Base-by-base conservation (phyloP, 139 green algal genomes). In the Haematococcus lacustris region DNA sequence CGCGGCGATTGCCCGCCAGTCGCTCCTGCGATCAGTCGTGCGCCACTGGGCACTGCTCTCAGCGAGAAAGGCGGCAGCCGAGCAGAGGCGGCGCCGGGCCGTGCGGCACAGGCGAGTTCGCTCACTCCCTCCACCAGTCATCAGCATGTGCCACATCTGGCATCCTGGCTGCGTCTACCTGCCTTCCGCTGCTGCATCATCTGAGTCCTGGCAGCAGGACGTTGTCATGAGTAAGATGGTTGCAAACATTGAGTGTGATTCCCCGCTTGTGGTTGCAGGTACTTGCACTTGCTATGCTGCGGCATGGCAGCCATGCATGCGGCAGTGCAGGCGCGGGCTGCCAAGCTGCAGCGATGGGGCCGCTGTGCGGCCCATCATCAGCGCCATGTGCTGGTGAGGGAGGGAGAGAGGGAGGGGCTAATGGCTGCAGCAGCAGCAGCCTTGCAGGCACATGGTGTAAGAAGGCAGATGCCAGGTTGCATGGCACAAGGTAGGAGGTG, bases 51-150 rank as follows among this genome's bases (percentile, higher is more conserved):
- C 21, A 30, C 38, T 9, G 5, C 32, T 70, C 35, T 51, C 70
- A 41, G 39, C 30, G 17, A 26, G 51, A 32, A 25, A 34, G 39
- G 38, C 70, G n/a, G 5, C 61, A 57, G 32, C 60, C 68, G 76
- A 77, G 66, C 26, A 57, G 23, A 26, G 41, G n/a, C 40, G 76
- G 17, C 66, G 71, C n/a, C 2, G 25, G 2, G 71, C 71, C 1
- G 65, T 74, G 5, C 51, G 76, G 28, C 76, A 81, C 66, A 76
- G 71, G 75, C 76, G 51, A 35, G 33, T 43, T 70, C 26, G n/a
- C n/a, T n/a, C n/a, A n/a, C n/a, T n/a, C n/a, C n/a, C n/a, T n/a
- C n/a, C n/a, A n/a, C n/a, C n/a, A n/a, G n/a, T n/a, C n/a, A n/a
- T n/a, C n/a, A n/a, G n/a, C n/a, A n/a, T n/a, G n/a, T n/a, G n/a